Percentiles rank a stretch among this genome's conserved stretches.
phyloP scores from a whole-genome alignment of 805 yeast genomes.

The Nakazawaea ernobii region DNA sequence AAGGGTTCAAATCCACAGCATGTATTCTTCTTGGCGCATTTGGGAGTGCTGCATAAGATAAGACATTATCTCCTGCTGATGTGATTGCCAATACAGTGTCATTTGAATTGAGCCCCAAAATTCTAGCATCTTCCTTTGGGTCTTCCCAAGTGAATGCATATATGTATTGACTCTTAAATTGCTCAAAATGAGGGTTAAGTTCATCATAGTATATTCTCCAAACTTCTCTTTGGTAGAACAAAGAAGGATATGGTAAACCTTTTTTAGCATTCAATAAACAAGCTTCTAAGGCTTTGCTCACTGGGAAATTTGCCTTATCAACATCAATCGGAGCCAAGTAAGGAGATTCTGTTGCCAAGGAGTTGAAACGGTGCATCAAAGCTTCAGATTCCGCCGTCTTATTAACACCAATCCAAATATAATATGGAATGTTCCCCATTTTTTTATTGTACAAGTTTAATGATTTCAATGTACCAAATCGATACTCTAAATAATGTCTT shows the following conservation, averaged over 20 bases:
- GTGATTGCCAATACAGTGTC: constrained; percentile 81
- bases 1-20: constrained; percentile 81
- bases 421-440: constrained; percentile 75
- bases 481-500: constrained; percentile 77
- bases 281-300: constrained; percentile 73
- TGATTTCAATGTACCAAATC: constrained; percentile 76
- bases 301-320: constrained; percentile 28
- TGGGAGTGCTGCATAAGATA: constrained; percentile 67
- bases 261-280: constrained; percentile 56
- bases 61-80: constrained; percentile 80
- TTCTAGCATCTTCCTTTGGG: constrained; percentile 71
- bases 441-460: constrained; percentile 58
- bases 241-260: constrained; percentile 72
- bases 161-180: constrained; percentile 73
- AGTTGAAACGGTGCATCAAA: constrained; percentile 49
- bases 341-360: constrained; percentile 77
- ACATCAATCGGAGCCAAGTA: constrained; percentile 53
- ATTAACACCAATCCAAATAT: constrained; percentile 77
- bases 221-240: constrained; percentile 69
- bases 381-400: constrained; percentile 45
- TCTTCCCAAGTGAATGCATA: constrained; percentile 92
- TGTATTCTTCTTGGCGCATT: constrained; percentile 73
- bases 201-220: constrained; percentile 83
- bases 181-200: constrained; percentile 56
- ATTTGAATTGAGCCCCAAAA: constrained; percentile 50